Conservation (phyloP, 2,329 filamentous ascomycete genomes). For the Teratosphaeria epicoccoides region DNA sequence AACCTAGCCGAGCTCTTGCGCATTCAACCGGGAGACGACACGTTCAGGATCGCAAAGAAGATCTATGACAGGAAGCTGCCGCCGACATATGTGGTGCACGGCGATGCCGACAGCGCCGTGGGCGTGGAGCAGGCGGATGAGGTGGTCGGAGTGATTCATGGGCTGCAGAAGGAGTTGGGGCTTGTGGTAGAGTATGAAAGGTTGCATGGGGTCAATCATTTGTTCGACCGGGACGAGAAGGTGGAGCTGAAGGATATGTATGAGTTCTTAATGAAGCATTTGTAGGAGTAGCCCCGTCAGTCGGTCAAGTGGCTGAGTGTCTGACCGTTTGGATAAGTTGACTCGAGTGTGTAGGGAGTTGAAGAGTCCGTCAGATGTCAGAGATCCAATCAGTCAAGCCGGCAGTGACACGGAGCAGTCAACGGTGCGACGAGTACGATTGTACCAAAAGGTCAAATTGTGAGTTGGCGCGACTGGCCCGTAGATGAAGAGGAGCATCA, state of each 20-base stretch:
- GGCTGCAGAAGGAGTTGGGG: constrained; percentile 7
- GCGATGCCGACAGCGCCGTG: constrained; percentile 19
- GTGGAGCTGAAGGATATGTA: constrained; percentile 19
- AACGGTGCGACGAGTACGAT: no score
- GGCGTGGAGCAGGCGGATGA: constrained; percentile 23
- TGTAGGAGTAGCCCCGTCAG: constrained; percentile 7
- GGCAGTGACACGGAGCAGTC: no score
- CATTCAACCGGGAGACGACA: constrained; percentile 12
- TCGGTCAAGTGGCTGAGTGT: no score
- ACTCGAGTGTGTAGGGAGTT: no score
- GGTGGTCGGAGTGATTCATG: constrained; percentile 20
- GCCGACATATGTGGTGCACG: constrained; percentile 22
- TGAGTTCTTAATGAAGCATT: constrained; percentile 18
- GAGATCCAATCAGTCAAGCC: no score
- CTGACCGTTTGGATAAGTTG: no score
- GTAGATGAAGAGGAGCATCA: no score
- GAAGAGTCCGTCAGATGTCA: no score
- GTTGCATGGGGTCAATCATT: constrained; percentile 17
- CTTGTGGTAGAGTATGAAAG: constrained; percentile 19
- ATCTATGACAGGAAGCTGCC: constrained; percentile 13
- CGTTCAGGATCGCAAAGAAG: constrained; percentile 17
- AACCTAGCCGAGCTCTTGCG: constrained; percentile 18
- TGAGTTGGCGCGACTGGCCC: no score
- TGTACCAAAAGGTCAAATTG: no score
- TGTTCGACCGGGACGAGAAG: constrained; percentile 17